These are phyloP conservation scores for Globisporangium nunn DNA, from an alignment of 352 stramenopile species.

Conservation along the genomic window DNA sequence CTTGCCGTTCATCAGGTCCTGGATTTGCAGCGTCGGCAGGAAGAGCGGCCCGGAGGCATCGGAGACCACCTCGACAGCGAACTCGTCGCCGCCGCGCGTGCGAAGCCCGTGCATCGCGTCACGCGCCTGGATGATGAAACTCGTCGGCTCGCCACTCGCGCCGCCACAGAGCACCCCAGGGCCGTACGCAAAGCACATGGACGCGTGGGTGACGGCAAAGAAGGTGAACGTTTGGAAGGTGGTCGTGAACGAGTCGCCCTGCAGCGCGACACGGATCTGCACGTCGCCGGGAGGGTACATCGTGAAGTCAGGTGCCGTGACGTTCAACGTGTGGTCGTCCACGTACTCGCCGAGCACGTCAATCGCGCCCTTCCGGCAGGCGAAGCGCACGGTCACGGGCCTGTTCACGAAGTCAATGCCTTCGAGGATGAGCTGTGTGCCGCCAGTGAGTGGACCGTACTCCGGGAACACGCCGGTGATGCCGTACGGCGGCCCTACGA, in stretches of 20 bases:
- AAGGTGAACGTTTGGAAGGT: constrained; percentile 91
- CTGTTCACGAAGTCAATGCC: constrained; percentile 91
- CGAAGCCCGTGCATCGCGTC: constrained; percentile 77
- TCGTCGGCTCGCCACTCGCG: constrained; percentile 60
- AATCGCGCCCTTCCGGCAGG: constrained; percentile 85
- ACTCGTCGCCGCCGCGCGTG: constrained; percentile 91
- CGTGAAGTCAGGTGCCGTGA: constrained; percentile 89
- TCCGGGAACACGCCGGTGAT: constrained; percentile 87
- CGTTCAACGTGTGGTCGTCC: constrained; percentile 85
- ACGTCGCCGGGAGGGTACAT: constrained; percentile 79
- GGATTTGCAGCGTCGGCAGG: constrained; percentile 46
- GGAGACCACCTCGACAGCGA: constrained; percentile 61
- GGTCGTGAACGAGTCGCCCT: constrained; percentile 92
- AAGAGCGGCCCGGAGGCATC: constrained; percentile 47
- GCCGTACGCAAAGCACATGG: constrained; percentile 90
- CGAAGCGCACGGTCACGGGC: constrained; percentile 84
- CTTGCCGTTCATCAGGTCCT: constrained; percentile 90
- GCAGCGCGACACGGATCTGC: constrained; percentile 88
- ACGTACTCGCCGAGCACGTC: constrained; percentile 87
- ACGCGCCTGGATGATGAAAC: constrained; percentile 80
- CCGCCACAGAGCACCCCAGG: constrained; percentile 87
- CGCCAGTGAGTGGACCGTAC: constrained; percentile 91
- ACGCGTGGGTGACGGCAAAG: constrained; percentile 88
- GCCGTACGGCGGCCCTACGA: constrained; percentile 95
- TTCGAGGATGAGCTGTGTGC: constrained; percentile 76